These are phyloP conservation scores for Cladophialophora bantiana DNA, from an alignment of 2,329 filamentous ascomycete species.

Conservation along the genomic window DNA sequence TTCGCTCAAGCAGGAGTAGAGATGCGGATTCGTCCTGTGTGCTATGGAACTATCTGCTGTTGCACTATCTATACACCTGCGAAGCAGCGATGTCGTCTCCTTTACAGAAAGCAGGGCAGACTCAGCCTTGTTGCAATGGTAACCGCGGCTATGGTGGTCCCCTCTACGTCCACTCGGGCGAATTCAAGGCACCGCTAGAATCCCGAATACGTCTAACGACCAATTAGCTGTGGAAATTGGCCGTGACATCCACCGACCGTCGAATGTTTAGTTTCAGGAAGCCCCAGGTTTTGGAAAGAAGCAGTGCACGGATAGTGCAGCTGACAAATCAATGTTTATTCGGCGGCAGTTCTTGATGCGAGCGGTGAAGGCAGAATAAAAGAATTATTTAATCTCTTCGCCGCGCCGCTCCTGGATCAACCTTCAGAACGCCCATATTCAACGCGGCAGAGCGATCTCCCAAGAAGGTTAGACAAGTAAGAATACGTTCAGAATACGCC, in stretches of 20 bases:
- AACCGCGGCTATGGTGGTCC: background rate
- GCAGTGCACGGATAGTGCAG: background rate
- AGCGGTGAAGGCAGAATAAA: background rate
- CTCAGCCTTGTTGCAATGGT: background rate
- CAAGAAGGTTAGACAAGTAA: background rate
- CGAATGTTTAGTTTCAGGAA: background rate
- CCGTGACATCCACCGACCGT: background rate
- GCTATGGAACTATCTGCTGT: no score
- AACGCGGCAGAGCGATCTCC: background rate
- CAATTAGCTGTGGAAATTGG: background rate
- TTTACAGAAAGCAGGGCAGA: background rate
- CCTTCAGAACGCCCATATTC: background rate
- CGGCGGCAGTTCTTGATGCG: background rate
- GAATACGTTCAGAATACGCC: background rate
- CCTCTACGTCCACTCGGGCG: background rate
- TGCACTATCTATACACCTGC: no score
- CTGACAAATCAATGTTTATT: slow-evolving; percentile 1
- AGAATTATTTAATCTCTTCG: background rate
- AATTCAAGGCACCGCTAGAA: background rate
- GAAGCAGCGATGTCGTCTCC: background rate
- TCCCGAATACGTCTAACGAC: background rate
- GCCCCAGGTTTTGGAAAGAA: background rate
- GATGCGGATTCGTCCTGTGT: no score
- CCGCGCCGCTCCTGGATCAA: background rate
- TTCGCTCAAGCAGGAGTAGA: no score